Base-by-base conservation (phyloP, 495 filamentous ascomycete species). In the Xylaria scruposa region DNA sequence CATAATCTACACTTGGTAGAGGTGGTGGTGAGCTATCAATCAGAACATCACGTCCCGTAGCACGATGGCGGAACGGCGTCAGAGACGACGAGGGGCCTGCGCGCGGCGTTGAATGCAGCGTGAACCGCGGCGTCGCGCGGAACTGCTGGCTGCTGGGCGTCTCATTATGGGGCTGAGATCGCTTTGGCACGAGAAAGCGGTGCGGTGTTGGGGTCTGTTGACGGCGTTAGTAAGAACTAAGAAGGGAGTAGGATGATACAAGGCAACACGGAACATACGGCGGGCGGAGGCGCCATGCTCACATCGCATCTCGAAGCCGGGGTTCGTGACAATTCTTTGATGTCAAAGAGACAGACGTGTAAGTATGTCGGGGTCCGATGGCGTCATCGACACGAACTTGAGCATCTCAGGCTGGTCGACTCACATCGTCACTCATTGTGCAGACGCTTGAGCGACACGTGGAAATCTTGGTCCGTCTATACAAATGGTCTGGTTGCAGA, bases 141-240 rank as follows among this genome's bases (percentile, higher is more conserved):
- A 86, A 85, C 46, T 79, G 81, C 56, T 76, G 73, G 19, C 72
- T 65, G 33, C 74, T 59, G 21, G 75, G 67, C 33, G 79, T 81
- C 66, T 81, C 81, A 24, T 46, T 68, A 19, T 76, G 76, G 24
- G 77, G 75, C 62, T 81, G 81, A 15, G 78, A 78, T 36, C 78
- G 72, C 74, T 78, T 83, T 19, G 83, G 77, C 63, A 79, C 77
- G 21, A 84, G 72, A 70, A 84, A 85, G 17, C 82, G 81, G 46
- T 79, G 78, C 2, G 83, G 78, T 17, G 81, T 81, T 6, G 83
- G 83, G 13, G 83, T 85, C 83, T 85, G 40, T 7, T 21, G 15
- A 21, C 44, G 31, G 17, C 46, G 9, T 60, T 5, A 44, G 54
- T 26, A 44, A 73, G 36, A 26, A 26, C 8, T 17, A 19, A 19